A percentile compares a stretch with the other conserved stretches of the same genome.
Conservation (phyloP, 2,329 filamentous ascomycete genomes). For the Cladosporium austrohemisphaericum region DNA sequence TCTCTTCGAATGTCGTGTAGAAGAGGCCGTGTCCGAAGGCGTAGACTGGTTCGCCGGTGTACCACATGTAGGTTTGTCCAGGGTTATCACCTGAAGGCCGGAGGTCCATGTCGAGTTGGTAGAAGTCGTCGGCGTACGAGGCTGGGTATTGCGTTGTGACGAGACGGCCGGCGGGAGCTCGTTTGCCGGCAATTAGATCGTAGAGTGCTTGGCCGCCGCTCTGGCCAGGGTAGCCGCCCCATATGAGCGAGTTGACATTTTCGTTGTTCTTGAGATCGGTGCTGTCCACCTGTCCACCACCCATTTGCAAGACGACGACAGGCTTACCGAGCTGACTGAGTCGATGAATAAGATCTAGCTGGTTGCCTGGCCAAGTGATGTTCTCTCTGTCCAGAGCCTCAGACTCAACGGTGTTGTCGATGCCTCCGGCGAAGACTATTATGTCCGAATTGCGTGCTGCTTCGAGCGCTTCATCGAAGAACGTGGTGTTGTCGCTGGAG, state of each 20-base stretch:
- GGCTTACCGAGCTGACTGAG: conserved; percentile 38
- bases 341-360: conserved; percentile 39
- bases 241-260: conserved; percentile 41
- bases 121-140: conserved; percentile 33
- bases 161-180: conserved; percentile 41
- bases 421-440: conserved; percentile 24
- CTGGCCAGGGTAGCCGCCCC: conserved; percentile 46
- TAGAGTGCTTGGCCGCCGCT: conserved; percentile 40
- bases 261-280: conserved; percentile 37
- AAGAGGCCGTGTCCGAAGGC: conserved; percentile 44
- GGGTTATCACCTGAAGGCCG: conserved; percentile 35
- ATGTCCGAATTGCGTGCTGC: conserved; percentile 22
- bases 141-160: conserved; percentile 37
- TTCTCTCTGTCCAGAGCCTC: conserved; percentile 40
- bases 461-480: conserved; percentile 18
- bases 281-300: conserved; percentile 44
- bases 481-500: conserved; percentile 18
- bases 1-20: conserved; percentile 39
- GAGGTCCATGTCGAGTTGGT: conserved; percentile 29
- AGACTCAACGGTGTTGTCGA: conserved; percentile 40
- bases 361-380: conserved; percentile 42
- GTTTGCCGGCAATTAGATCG: conserved; percentile 42
- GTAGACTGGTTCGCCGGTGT: conserved; percentile 37
- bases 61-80: conserved; percentile 46
- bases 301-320: conserved; percentile 35